Conservation (phyloP, 2,329 filamentous ascomycete genomes). For the Penicillium sp. region DNA sequence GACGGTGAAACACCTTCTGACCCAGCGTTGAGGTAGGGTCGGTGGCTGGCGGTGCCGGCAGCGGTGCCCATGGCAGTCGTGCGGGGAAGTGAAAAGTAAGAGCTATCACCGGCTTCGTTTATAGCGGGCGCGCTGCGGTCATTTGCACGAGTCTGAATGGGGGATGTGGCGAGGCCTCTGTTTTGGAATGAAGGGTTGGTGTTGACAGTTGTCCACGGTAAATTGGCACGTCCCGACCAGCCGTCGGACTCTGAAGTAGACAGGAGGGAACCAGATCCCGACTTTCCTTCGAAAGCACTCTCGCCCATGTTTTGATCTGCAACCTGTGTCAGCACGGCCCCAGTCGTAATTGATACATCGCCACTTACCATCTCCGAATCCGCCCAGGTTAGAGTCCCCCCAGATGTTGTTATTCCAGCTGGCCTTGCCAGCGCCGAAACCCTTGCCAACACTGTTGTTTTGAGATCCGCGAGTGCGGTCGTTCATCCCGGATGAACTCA, state of each 20-base stretch:
- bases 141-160: conserved; percentile 55
- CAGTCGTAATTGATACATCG: neutral
- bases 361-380: conserved; percentile 44
- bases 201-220: conserved; percentile 60
- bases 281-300: conserved; percentile 53
- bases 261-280: conserved; percentile 68
- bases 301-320: conserved; percentile 32
- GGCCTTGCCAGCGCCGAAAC: conserved; percentile 46
- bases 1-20: conserved; percentile 37
- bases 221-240: conserved; percentile 54
- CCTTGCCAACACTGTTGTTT: conserved; percentile 40
- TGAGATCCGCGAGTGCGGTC: conserved; percentile 41
- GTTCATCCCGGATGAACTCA: conserved; percentile 38
- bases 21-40: conserved; percentile 35
- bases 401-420: conserved; percentile 54
- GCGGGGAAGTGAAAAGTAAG: conserved; percentile 51
- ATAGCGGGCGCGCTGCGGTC: conserved; percentile 42
- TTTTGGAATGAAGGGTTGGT: conserved; percentile 31
- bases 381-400: conserved; percentile 50
- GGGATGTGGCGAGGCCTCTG: conserved; percentile 56
- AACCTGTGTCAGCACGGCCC: neutral
- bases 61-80: conserved; percentile 44
- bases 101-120: conserved; percentile 46
- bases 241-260: conserved; percentile 67
- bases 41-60: conserved; percentile 27